Percentiles rank a stretch among this genome's conserved stretches.
These are phyloP conservation scores for Stagonosporopsis tanaceti DNA, from an alignment of 2,329 filamentous ascomycete species.

Conservation along the genomic window DNA sequence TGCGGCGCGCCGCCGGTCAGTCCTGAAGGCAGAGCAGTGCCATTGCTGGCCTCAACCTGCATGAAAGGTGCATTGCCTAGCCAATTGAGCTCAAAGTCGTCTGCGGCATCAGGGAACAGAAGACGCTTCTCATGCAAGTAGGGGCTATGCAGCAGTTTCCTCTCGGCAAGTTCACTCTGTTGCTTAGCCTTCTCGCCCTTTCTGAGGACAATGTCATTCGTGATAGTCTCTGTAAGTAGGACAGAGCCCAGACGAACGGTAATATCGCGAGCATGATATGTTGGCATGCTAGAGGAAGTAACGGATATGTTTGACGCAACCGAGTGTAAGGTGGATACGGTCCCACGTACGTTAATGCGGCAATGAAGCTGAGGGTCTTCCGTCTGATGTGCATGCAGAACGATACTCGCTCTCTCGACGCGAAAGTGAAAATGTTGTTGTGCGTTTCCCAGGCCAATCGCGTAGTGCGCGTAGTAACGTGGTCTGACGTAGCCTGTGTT, in stretches of 20 bases:
- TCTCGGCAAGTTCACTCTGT: conserved; percentile 32
- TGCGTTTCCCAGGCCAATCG: conserved; percentile 15
- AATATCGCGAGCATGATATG: conserved; percentile 40
- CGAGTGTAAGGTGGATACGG: neutral
- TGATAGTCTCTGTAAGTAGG: conserved; percentile 40
- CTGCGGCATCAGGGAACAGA: conserved; percentile 35
- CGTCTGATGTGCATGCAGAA: conserved; percentile 10
- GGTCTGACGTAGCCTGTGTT: conserved; percentile 20
- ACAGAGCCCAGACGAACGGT: conserved; percentile 34
- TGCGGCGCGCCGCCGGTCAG: neutral
- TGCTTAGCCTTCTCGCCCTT: conserved; percentile 33
- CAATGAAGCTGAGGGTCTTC: neutral
- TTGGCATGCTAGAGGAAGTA: conserved; percentile 35
- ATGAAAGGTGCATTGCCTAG: conserved; percentile 43
- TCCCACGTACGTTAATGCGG: conserved; percentile 2
- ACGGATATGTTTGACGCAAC: neutral
- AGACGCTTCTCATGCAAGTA: conserved; percentile 37
- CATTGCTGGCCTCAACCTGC: conserved; percentile 35
- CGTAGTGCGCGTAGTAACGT: conserved; percentile 18
- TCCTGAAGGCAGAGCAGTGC: neutral
- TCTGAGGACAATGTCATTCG: conserved; percentile 28
- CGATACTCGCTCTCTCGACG: conserved; percentile 1
- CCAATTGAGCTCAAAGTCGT: conserved; percentile 37
- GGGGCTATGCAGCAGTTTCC: conserved; percentile 26
- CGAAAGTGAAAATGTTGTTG: conserved; percentile 9